A percentile compares a stretch with the other conserved stretches of the same genome.
Evolutionary conservation across 495 filamentous ascomycete species (phyloP).

Genomic region (Antarctomyces pellizariae): DNA sequence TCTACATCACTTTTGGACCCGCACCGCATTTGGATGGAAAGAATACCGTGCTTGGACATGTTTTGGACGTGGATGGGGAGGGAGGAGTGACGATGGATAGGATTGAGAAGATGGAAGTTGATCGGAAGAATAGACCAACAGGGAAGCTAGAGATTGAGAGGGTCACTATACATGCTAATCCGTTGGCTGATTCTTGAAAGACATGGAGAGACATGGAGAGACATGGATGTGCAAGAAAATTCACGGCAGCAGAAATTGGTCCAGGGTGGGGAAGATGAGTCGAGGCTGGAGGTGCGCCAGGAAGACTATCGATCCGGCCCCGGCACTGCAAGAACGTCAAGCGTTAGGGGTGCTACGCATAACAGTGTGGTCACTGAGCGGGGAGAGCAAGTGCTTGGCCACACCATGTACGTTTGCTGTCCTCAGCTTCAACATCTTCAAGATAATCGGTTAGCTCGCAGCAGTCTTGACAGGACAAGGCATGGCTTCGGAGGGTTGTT

Average conservation of each 20-base stretch:
- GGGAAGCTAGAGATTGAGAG: slow-evolving; percentile 41
- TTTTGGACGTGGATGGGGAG: slow-evolving; percentile 38
- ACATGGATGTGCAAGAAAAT: neutral
- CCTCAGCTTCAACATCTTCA: too few species aligned
- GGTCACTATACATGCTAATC: slow-evolving; percentile 86
- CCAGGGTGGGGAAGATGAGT: too few species aligned
- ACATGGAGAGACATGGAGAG: neutral
- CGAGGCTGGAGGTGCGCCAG: too few species aligned
- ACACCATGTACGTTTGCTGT: too few species aligned
- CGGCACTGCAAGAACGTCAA: neutral
- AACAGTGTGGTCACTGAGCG: too few species aligned
- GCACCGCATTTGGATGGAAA: slow-evolving; percentile 84
- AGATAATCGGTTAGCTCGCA: too few species aligned
- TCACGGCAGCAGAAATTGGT: neutral
- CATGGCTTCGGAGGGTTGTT: too few species aligned
- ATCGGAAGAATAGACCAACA: slow-evolving; percentile 74
- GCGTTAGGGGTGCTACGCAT: too few species aligned
- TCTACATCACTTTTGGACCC: slow-evolving; percentile 70
- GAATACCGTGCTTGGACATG: slow-evolving; percentile 82
- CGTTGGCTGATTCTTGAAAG: slow-evolving; percentile 48
- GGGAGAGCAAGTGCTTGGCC: too few species aligned
- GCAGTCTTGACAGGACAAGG: too few species aligned
- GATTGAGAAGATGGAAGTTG: slow-evolving; percentile 56
- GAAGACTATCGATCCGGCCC: too few species aligned
- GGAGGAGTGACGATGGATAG: slow-evolving; percentile 45